phyloP scores from a whole-genome alignment of 2,329 filamentous ascomycete species.

The Aspergillus aculeatus region DNA sequence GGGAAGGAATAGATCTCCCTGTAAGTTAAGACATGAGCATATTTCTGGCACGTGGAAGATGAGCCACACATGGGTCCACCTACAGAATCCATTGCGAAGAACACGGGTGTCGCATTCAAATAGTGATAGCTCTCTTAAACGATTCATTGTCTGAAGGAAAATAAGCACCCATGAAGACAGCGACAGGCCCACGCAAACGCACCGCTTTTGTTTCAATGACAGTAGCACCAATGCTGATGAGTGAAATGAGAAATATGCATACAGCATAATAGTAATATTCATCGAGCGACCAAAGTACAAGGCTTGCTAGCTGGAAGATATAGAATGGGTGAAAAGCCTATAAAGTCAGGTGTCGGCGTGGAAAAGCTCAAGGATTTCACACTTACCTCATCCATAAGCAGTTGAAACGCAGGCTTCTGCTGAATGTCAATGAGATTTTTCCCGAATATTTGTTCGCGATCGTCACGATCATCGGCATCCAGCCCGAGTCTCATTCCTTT shows the following conservation, averaged over 20 bases:
- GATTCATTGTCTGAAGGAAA: conserved; percentile 70
- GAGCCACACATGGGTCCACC: conserved; percentile 28
- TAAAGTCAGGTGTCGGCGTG: conserved; percentile 11
- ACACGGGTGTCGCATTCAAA: conserved; percentile 97
- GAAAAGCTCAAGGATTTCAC: not conserved
- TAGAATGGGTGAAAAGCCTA: conserved; percentile 96
- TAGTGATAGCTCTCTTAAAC: conserved; percentile 83
- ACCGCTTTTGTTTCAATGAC: conserved; percentile 84
- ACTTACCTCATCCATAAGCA: conserved; percentile 81
- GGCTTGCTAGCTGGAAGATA: conserved; percentile 92
- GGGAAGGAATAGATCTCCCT: conserved; percentile 82
- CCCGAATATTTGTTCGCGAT: conserved; percentile 83
- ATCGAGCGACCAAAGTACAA: conserved; percentile 91
- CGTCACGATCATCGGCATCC: conserved; percentile 82
- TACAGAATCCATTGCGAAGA: conserved; percentile 89
- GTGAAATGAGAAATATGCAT: conserved; percentile 92
- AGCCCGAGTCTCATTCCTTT: conserved; percentile 73
- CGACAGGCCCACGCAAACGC: conserved; percentile 33
- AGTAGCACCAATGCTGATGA: conserved; percentile 86
- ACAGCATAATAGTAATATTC: conserved; percentile 97
- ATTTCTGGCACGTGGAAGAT: not conserved
- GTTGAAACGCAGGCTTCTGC: conserved; percentile 77
- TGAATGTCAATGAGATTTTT: conserved; percentile 89
- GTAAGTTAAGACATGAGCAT: conserved; percentile 11
- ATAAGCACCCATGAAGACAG: conserved; percentile 13